Conservation (phyloP, 106 monocot species). For the Dendrobium huoshanense region DNA sequence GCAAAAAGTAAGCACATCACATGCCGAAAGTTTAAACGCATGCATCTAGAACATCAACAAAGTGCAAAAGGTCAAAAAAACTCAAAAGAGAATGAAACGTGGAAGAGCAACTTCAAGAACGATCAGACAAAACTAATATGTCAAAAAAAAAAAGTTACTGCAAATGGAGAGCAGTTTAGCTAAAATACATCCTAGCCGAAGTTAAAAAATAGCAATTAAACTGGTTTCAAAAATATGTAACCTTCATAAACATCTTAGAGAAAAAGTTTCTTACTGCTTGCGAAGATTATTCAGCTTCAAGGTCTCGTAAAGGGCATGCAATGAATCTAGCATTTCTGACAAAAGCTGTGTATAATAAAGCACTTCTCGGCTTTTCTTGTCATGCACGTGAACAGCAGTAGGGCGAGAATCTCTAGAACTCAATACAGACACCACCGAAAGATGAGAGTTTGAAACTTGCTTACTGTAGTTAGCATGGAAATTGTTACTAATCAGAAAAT, state of each 20-base stretch:
- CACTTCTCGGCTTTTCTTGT: conserved; percentile 22
- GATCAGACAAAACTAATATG: neutral
- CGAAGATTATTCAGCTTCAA: conserved; percentile 84
- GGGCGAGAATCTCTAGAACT: conserved; percentile 4
- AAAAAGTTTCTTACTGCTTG: conserved; percentile 47
- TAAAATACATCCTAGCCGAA: too few relatives aligned
- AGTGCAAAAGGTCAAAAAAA: neutral
- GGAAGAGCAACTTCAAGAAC: neutral
- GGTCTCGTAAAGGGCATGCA: conserved; percentile 90
- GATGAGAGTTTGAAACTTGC: conserved; percentile 18
- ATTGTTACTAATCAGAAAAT: conserved; percentile 60
- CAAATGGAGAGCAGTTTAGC: too few relatives aligned
- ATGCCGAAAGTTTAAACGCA: neutral
- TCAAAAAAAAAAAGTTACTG: neutral
- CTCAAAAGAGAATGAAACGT: neutral
- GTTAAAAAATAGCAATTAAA: too few relatives aligned
- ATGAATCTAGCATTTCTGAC: conserved; percentile 59
- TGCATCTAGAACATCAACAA: neutral
- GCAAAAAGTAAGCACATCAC: neutral
- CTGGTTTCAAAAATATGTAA: neutral
- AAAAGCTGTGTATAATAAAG: conserved; percentile 52
- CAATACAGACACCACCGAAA: conserved; percentile 12
- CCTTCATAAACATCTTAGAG: neutral
- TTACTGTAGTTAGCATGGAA: conserved; percentile 51
- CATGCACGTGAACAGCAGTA: conserved; percentile 9